Evolutionary conservation across 2,329 filamentous ascomycete species (phyloP), one percentile per base, ranked within the genome.

Genomic region (Claviceps spartinae): DNA sequence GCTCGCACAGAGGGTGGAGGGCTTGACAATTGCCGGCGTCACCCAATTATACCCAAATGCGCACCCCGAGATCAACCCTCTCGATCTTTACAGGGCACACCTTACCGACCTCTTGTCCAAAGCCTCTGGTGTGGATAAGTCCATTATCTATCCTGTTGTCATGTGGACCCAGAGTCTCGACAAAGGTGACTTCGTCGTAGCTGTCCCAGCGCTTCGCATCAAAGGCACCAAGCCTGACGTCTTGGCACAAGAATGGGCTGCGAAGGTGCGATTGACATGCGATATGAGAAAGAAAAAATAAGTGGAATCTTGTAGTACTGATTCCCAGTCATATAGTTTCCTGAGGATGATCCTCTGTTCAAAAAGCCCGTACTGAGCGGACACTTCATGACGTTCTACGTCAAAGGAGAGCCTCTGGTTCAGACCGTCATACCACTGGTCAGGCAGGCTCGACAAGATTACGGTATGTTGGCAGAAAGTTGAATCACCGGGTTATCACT

Each of bases 141-240:
- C 76, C 51, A 80, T 88, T 60, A 83, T 94, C 63, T 89, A 86
- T 69, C 79, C 81, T 26, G 81, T 81, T 40, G 72, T 95, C 43
- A 79, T 85, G 70, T 91, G 86, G 86, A 91, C 88, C 5, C 74
- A 80, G 56, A 80, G 83, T 40, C 74, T 89, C 22, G 88, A 93
- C 58, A 88, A 90, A 72, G 88, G 88, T 47, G 88, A 95, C 68
- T 70, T 94, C 59, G 78, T 86, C 50, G 69, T 95, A 47, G 83
- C 88, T 8, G 81, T 88, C 8, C 86, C 88, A 16, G 85, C 87
- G n/a, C 76, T 95, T 56, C 77, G 88, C 55, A 69, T 91, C 61
- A 91, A 85, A 69, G 82, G 82, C 57, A 75, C 75, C 65, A 85
- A 85, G 64, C 81, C 82, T 11, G 71, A 74, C 55, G 79, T 78